Base-by-base conservation (phyloP, 192 early-diverging fungal genomes). In the Anaeromyces robustus region DNA sequence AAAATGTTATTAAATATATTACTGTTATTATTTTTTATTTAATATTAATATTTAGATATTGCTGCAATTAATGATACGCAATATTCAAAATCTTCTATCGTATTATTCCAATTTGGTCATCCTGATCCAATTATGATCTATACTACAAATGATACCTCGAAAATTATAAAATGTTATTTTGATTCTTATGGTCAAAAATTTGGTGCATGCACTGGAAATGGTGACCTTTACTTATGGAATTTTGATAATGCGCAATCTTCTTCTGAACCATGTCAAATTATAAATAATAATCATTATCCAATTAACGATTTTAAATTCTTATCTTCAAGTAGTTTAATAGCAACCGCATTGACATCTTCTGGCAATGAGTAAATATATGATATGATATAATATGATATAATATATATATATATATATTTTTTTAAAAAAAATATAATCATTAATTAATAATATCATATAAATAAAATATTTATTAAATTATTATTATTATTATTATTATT, bases 91-190 rank as follows among this genome's bases (percentile, higher is more conserved):
- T 34, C 78, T 19, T 80, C 29, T 26, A 30, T 93, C 29, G 88
- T 90, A 4, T 87, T 95, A 5, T 95, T 91, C 87, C 94, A 95
- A 81, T 95, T 90, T 87, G 93, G 94, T 4, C 93, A 95, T 81
- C 85, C 87, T 22, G 83, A 85, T 32, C 91, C 92, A 77, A 86
- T 95, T 9, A 87, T 92, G 30, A 87, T 84, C 11, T 94, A 94
- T 82, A 86, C 34, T 78, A 87, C 81, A 82, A 86, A 82, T 80
- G 84, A 22, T 87, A 82, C 30, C 85, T 87, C 89, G 81, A 86
- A 81, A 37, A 77, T 88, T 77, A 84, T 83, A 22, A 78, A 82
- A 41, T 81, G 81, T 78, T 92, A 91, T 59, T 95, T 95, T 88
- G 94, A 95, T 81, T 88, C 89, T 2, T 94, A 90, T 83, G 94